Conservation (phyloP, 202 grass and related monocot genomes). For the Digitaria exilis region DNA sequence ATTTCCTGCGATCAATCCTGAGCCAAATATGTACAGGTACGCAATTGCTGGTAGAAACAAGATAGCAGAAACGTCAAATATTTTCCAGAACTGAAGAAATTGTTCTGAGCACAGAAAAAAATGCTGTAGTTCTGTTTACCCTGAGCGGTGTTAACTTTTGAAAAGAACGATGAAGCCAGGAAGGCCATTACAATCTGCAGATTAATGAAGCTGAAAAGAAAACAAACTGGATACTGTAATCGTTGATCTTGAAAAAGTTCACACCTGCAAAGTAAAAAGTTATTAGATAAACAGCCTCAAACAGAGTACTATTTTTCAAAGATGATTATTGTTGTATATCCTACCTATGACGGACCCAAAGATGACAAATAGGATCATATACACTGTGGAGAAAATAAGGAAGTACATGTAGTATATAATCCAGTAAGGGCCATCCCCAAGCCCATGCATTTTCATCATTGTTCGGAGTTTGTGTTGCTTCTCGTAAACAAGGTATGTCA, state of each 20-base stretch:
- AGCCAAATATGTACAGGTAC: slow-evolving; percentile 66
- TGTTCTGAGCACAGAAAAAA: background rate
- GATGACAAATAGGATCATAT: slow-evolving; percentile 65
- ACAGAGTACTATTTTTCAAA: background rate
- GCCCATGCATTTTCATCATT: slow-evolving; percentile 88
- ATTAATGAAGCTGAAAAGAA: slow-evolving; percentile 69
- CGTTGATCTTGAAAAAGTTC: slow-evolving; percentile 57
- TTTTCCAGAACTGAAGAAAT: slow-evolving; percentile 10
- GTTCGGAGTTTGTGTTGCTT: slow-evolving; percentile 71
- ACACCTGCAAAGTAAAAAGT: slow-evolving; percentile 47
- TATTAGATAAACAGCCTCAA: slow-evolving; percentile 29
- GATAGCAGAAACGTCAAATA: slow-evolving; percentile 30
- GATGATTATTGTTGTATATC: slow-evolving; percentile 21
- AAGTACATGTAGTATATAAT: slow-evolving; percentile 68
- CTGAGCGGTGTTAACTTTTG: slow-evolving; percentile 62
- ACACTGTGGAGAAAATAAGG: slow-evolving; percentile 54
- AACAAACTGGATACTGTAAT: slow-evolving; percentile 66
- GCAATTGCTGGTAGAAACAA: slow-evolving; percentile 53
- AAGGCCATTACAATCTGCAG: slow-evolving; percentile 71
- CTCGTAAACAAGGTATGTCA: slow-evolving; percentile 72
- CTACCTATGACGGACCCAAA: slow-evolving; percentile 62
- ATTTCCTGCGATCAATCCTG: slow-evolving; percentile 51
- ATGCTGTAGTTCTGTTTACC: slow-evolving; percentile 32
- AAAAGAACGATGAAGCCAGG: slow-evolving; percentile 61
- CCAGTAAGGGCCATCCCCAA: slow-evolving; percentile 67